Conservation (phyloP, 495 filamentous ascomycete genomes). For the Penicillium soppii region DNA sequence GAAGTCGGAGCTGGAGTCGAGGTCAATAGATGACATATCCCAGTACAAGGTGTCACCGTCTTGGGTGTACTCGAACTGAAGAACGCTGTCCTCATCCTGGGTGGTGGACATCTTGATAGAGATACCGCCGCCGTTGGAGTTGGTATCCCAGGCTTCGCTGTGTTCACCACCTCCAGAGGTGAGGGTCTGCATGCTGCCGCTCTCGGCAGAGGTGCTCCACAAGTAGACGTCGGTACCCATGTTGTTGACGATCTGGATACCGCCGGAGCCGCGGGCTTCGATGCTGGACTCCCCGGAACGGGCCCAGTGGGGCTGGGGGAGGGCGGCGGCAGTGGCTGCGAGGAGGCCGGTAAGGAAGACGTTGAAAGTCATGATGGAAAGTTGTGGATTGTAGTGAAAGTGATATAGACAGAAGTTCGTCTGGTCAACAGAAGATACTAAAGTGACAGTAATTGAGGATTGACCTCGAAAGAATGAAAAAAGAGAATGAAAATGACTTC, state of each 20-base stretch:
- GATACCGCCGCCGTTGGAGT: slow-evolving; percentile 45
- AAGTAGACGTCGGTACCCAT: slow-evolving; percentile 38
- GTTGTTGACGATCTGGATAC: slow-evolving; percentile 38
- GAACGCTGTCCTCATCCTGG: slow-evolving; percentile 32
- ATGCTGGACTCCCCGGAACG: slow-evolving; percentile 10
- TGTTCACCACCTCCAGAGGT: slow-evolving; percentile 35
- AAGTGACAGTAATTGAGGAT: slow-evolving; percentile 9
- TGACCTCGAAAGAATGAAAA: no score
- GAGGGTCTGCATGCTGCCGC: slow-evolving; percentile 41
- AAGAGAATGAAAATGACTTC: slow-evolving; percentile 11
- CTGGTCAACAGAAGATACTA: slow-evolving; percentile 2
- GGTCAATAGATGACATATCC: slow-evolving; percentile 37
- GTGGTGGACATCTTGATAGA: slow-evolving; percentile 48
- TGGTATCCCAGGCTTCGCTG: slow-evolving; percentile 35
- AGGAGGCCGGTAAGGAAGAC: slow-evolving; percentile 23
- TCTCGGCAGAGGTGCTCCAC: slow-evolving; percentile 39
- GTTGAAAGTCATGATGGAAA: slow-evolving; percentile 16
- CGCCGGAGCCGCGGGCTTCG: slow-evolving; percentile 15
- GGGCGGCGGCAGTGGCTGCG: slow-evolving; percentile 20
- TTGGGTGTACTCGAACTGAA: slow-evolving; percentile 38
- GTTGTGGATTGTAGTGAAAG: slow-evolving; percentile 2
- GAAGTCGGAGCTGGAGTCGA: slow-evolving; percentile 21
- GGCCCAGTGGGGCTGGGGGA: slow-evolving; percentile 11
- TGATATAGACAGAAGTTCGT: background rate
- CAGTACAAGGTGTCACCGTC: slow-evolving; percentile 25